Evolutionary conservation across 805 yeast genomes (phyloP).

Genomic region (Barnettozyma pratensis): DNA sequence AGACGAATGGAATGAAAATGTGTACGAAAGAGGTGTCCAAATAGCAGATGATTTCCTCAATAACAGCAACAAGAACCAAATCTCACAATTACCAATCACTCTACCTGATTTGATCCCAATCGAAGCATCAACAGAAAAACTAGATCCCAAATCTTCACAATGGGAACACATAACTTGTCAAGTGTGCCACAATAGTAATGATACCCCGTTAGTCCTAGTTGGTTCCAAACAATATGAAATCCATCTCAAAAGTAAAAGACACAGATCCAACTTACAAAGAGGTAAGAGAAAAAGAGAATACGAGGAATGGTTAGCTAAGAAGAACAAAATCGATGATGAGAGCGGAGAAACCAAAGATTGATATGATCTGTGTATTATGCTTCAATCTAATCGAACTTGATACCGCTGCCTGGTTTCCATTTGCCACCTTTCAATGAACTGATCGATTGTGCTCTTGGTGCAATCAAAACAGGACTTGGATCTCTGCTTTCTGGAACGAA

Average conservation of each 20-base stretch:
- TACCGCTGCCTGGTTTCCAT: constrained; percentile 26
- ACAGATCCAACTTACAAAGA: constrained; percentile 45
- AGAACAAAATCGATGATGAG: constrained; percentile 9
- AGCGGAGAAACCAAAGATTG: background rate
- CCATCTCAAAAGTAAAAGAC: constrained; percentile 67
- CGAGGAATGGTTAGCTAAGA: constrained; percentile 34
- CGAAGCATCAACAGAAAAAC: background rate
- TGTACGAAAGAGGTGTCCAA: constrained; percentile 46
- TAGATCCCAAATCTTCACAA: constrained; percentile 19
- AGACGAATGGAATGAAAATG: constrained; percentile 51
- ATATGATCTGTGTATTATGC: background rate
- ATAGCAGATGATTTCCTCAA: constrained; percentile 41
- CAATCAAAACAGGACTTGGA: constrained; percentile 16
- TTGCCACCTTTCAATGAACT: constrained; percentile 24
- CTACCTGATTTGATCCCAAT: constrained; percentile 26
- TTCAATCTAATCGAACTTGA: constrained; percentile 19
- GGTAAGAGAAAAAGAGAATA: constrained; percentile 48
- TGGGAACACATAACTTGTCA: constrained; percentile 74
- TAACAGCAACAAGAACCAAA: constrained; percentile 1
- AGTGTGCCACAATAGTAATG: constrained; percentile 52
- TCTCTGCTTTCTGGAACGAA: constrained; percentile 2
- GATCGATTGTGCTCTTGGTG: constrained; percentile 19
- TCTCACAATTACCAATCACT: constrained; percentile 33
- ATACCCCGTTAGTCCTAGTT: constrained; percentile 55
- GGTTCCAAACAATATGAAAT: constrained; percentile 69